phyloP scores from a whole-genome alignment of 192 early-diverging fungal genomes.

The Chytriomyces confervae region DNA sequence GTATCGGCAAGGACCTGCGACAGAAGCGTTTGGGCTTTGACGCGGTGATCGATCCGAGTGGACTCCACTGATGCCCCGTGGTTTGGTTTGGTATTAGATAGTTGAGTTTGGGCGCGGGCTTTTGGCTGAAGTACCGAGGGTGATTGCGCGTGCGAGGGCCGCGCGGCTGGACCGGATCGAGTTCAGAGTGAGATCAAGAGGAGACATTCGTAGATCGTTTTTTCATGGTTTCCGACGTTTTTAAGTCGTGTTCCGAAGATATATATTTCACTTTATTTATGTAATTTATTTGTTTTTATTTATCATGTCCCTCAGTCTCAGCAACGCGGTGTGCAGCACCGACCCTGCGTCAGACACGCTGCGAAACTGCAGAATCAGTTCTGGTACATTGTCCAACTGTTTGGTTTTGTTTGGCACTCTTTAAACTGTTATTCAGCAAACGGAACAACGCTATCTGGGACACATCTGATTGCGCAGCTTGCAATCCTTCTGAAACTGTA shows the following conservation, averaged over 20 bases:
- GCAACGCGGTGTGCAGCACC: background rate
- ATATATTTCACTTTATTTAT: background rate
- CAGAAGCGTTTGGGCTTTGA: slow-evolving; percentile 67
- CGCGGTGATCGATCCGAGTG: slow-evolving; percentile 64
- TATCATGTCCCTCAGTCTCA: background rate
- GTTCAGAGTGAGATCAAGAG: background rate
- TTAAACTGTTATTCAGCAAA: background rate
- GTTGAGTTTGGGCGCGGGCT: slow-evolving; percentile 1
- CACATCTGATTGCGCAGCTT: background rate
- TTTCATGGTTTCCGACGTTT: too few species aligned
- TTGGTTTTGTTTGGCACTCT: too few species aligned
- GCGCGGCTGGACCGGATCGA: slow-evolving; percentile 38
- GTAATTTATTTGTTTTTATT: background rate
- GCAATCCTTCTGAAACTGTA: background rate
- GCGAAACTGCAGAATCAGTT: background rate
- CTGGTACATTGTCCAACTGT: too few species aligned
- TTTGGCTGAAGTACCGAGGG: slow-evolving; percentile 56
- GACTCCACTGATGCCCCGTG: slow-evolving; percentile 66
- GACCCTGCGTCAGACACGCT: background rate
- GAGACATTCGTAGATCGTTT: too few species aligned
- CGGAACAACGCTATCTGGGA: background rate
- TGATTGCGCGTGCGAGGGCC: slow-evolving; percentile 67
- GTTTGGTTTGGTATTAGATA: background rate
- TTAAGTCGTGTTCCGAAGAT: background rate
- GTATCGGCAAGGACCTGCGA: slow-evolving; percentile 48